Evolutionary conservation across 805 yeast genomes (phyloP), one percentile per base, ranked within the genome.

Genomic region (Wickerhamomyces canadensis): DNA sequence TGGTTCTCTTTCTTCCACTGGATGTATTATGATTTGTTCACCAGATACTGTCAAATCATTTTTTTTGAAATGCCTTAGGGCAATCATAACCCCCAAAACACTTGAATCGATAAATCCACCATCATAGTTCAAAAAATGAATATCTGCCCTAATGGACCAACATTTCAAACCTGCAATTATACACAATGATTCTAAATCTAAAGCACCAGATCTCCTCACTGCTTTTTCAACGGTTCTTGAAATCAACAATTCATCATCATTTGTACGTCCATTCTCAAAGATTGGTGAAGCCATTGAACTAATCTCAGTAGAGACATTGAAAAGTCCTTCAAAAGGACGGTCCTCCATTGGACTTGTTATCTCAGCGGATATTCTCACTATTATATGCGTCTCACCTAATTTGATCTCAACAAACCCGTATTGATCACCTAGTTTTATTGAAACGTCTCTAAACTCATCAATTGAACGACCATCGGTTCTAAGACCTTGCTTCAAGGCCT

Each of bases 101-200:
- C 91, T 81, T 6, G 87, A 84, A 59, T 93, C 98, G 28, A 89
- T 80, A 33, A 93, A 72, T 15, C 94, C 94, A 29, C 98, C 98
- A 60, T 93, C 98, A 54, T 78, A 87, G 55, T 88, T 83, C 40
- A 93, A 62, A 51, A 85, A 84, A 54, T 88, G 95, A 14, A 93
- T 77, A 55, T 89, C 97, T 0, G 94, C 97, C 40, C 94, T 73
- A 11, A 93, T 68, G 38, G 79, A 72, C 98, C 98, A 93, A 55
- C 95, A 88, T 47, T 86, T 81, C 37, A 78, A 73, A 2, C 97
- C 98, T 0, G 96, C 95, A 17, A 84, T 75, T 31, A 93, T 86
- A 63, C 98, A 91, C 31, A 93, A 63, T 34, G 86, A 77, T 58
- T 93, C 98, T 29, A 91, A 70, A 60, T 93, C 98, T 31, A 93